These are phyloP conservation scores for Solanum tarapatanum DNA, from an alignment of 257 asterid species.

Conservation along the genomic window DNA sequence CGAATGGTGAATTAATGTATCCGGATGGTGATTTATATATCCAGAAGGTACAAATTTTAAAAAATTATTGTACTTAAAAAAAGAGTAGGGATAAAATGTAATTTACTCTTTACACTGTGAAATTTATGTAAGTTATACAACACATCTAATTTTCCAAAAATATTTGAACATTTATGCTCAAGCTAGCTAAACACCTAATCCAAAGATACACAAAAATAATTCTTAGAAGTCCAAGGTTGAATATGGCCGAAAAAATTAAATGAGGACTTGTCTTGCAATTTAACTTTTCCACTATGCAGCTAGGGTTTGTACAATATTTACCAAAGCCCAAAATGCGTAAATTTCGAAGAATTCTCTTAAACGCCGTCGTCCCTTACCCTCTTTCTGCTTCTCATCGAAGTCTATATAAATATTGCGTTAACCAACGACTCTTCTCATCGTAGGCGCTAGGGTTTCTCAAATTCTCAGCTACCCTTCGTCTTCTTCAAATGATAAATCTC, in stretches of 20 bases:
- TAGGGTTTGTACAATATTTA: not conserved
- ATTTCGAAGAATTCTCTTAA: not conserved
- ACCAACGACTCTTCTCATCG: not conserved
- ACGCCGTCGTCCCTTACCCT: not conserved
- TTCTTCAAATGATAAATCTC: not conserved
- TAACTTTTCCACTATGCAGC: not conserved
- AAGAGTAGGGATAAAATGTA: too few species aligned
- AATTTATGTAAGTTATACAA: too few species aligned
- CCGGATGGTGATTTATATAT: too few species aligned
- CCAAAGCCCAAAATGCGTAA: not conserved
- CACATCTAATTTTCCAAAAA: too few species aligned
- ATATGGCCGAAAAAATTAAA: not conserved
- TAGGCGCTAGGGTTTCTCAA: not conserved
- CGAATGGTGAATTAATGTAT: too few species aligned
- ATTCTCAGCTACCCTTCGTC: too few species aligned
- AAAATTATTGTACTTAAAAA: too few species aligned
- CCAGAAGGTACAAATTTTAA: too few species aligned
- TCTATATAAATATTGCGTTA: not conserved
- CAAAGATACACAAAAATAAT: not conserved
- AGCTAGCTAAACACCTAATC: not conserved
- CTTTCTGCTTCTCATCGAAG: not conserved
- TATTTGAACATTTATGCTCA: too few species aligned
- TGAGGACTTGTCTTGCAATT: not conserved
- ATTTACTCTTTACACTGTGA: too few species aligned
- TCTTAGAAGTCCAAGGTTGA: not conserved